Evolutionary conservation across 352 stramenopile species (phyloP).

Genomic region (Peronospora belbahrii): DNA sequence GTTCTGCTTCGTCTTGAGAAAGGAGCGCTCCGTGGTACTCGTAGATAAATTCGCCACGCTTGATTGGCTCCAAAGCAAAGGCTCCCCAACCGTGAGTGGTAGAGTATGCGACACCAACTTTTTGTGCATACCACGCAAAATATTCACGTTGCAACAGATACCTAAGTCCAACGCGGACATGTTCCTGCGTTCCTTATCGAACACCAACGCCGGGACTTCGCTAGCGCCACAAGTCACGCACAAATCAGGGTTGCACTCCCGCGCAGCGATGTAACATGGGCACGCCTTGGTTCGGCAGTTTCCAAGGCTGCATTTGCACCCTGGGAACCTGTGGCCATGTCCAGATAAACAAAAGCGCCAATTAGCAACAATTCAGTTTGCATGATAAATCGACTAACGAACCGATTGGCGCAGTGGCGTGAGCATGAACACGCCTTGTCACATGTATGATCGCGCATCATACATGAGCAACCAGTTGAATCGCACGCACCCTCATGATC

Average conservation of each 20-base stretch:
- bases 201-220: constrained; percentile 39
- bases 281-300: constrained; percentile 61
- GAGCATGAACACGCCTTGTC: constrained; percentile 82
- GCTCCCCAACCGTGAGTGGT: constrained; percentile 56
- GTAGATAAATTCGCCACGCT: constrained; percentile 61
- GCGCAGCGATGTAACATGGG: constrained; percentile 47
- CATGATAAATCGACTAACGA: neutral
- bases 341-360: neutral
- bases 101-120: constrained; percentile 50
- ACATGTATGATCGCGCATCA: constrained; percentile 69
- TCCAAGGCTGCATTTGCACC: constrained; percentile 45
- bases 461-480: constrained; percentile 55
- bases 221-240: constrained; percentile 53
- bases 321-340: constrained; percentile 29
- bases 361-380: neutral
- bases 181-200: constrained; percentile 30
- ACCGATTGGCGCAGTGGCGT: constrained; percentile 64
- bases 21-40: constrained; percentile 59
- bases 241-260: constrained; percentile 53
- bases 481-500: constrained; percentile 64
- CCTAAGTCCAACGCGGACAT: constrained; percentile 39
- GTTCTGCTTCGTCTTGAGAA: constrained; percentile 64
- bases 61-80: constrained; percentile 55
- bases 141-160: constrained; percentile 66
- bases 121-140: constrained; percentile 53